Evolutionary conservation across 768 basidiomycete genomes (phyloP), one percentile per base, ranked within the genome.

Genomic region (Xanthoconium purpureum): DNA sequence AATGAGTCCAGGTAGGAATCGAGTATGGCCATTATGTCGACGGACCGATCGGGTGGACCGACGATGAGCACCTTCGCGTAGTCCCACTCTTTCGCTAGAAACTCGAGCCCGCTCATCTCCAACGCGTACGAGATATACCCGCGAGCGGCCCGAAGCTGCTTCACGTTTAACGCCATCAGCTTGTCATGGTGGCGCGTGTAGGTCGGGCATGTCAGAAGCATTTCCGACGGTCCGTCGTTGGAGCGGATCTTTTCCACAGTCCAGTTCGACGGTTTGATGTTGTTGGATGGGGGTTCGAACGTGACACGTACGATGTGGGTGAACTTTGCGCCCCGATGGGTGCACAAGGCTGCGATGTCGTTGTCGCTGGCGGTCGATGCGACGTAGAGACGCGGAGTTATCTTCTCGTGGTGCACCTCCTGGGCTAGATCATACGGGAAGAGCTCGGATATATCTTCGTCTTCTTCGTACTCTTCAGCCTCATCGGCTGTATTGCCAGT

Each of bases 221-320:
- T 1, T 18, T 47, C 45, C 11, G 5, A 8, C 4, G 24, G 44
- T 0, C 38, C 45, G 17, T 17, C 20, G 6, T 11, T 10, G 38
- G 3, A 5, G 17, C 2, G 7, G 29, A 13, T 11, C 18, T 24
- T 3, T 43, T 42, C 8, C 0, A 3, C 3, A 2, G 20, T 17
- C 59, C 59, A 60, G 28, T 33, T 32, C 4, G 56, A 60, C 3
- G 56, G 59, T 0, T 11, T 3, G 51, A 57, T 39, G 32, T 35
- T 47, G 24, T 17, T 5, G 28, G 52, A 17, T 28, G 15, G 20
- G 1, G 56, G 13, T 1, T 43, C 37, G 40, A 58, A 47, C 3
- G 6, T 18, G 36, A 54, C 17, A 8, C 56, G 56, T 2, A 59
- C 30, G 28, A 59, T 17, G 32, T 49, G 55, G 8, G 39, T 57